A percentile compares a stretch with the other conserved stretches of the same genome.
These are phyloP conservation scores for Pecoramyces ruminantium DNA, from an alignment of 192 early-diverging fungal genomes.

Conservation along the genomic window DNA sequence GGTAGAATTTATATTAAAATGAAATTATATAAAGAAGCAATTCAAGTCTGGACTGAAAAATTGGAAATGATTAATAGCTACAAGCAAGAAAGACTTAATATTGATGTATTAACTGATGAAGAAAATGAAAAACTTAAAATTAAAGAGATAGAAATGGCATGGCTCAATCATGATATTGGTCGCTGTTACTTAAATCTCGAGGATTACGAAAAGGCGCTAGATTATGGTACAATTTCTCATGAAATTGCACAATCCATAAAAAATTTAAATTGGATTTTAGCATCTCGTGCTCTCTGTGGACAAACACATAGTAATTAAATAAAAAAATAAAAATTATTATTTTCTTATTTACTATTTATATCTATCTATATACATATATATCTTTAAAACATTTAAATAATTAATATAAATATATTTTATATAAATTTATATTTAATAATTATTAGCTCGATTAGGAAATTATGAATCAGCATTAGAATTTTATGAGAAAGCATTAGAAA, in stretches of 20 bases:
- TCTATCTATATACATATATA: too few relatives aligned
- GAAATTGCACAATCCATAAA: background rate
- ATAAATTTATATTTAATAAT: too few relatives aligned
- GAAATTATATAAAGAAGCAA: background rate
- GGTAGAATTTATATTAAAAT: background rate
- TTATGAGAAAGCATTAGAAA: background rate
- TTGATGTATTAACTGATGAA: background rate
- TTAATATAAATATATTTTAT: too few relatives aligned
- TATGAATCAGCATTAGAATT: background rate
- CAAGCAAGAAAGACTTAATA: background rate
- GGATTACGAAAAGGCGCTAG: background rate
- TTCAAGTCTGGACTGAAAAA: background rate
- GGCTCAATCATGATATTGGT: background rate
- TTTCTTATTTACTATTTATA: background rate
- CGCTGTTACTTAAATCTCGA: background rate
- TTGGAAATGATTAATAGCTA: background rate
- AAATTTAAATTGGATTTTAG: background rate
- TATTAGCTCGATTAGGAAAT: background rate
- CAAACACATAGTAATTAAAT: background rate
- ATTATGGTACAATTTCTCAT: background rate
- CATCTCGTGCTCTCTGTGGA: background rate
- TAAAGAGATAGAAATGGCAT: background rate
- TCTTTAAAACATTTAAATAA: too few relatives aligned
- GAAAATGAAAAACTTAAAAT: background rate
- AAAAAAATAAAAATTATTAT: background rate